Percentiles rank a stretch among this genome's conserved stretches.
These are phyloP conservation scores for Linaria vulgaris DNA, from an alignment of 257 asterid genomes.

Conservation along the genomic window DNA sequence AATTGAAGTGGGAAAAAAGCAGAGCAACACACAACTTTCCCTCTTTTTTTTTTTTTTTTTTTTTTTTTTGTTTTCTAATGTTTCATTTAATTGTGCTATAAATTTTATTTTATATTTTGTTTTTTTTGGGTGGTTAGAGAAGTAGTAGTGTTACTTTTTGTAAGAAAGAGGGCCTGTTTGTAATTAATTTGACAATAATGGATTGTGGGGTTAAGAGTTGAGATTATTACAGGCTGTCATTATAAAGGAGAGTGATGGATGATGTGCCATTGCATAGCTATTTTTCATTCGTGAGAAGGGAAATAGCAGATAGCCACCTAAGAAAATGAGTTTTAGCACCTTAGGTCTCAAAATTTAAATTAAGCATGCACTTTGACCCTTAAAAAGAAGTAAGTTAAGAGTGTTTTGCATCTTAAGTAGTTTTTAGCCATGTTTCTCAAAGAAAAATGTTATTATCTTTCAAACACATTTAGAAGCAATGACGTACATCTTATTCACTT, in stretches of 20 bases:
- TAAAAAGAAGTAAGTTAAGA: too few relatives aligned
- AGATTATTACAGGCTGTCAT: slow-evolving; percentile 17
- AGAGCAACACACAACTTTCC: neutral
- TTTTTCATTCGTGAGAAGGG: slow-evolving; percentile 1
- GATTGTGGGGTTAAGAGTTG: slow-evolving; percentile 9
- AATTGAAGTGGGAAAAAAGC: slow-evolving; percentile 26
- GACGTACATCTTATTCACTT: too few relatives aligned
- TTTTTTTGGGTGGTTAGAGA: slow-evolving; percentile 6
- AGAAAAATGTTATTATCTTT: too few relatives aligned
- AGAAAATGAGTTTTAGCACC: too few relatives aligned
- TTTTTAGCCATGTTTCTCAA: too few relatives aligned
- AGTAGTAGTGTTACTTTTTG: neutral
- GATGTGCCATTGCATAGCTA: slow-evolving; percentile 2
- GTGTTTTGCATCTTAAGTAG: too few relatives aligned
- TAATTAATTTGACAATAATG: slow-evolving; percentile 20
- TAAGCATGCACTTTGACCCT: too few relatives aligned
- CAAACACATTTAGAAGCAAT: too few relatives aligned
- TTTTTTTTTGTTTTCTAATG: neutral
- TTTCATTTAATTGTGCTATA: neutral
- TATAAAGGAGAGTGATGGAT: neutral
- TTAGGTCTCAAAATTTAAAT: too few relatives aligned
- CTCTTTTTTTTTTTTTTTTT: neutral
- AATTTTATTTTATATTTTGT: neutral
- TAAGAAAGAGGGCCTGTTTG: neutral
- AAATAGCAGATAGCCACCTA: too few relatives aligned